Evolutionary conservation across 768 basidiomycete genomes (phyloP).

Genomic region (Tulasnella sp.): DNA sequence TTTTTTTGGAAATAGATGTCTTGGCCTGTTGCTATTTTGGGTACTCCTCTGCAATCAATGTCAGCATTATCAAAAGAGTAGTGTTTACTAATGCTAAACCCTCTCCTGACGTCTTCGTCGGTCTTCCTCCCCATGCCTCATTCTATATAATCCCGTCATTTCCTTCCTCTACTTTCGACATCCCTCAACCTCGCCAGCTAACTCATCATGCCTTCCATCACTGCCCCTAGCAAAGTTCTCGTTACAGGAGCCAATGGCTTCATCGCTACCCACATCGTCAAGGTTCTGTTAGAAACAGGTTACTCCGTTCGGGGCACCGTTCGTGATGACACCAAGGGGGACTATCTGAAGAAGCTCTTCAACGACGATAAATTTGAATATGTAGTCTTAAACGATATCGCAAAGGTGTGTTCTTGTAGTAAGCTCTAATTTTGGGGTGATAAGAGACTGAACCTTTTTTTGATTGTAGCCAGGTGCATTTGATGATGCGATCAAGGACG

Average conservation of each 20-base stretch:
- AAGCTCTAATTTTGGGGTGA: constrained; percentile 10
- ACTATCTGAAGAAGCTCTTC: neutral
- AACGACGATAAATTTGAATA: constrained; percentile 11
- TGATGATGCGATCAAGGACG: constrained; percentile 31
- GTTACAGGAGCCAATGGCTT: constrained; percentile 51
- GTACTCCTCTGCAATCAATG: too few species aligned
- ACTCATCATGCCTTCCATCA: constrained; percentile 28
- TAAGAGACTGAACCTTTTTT: neutral
- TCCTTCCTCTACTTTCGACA: too few species aligned
- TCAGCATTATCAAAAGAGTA: too few species aligned
- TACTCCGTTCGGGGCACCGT: constrained; percentile 5
- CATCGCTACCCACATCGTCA: constrained; percentile 49
- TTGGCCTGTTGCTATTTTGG: too few species aligned
- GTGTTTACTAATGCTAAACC: too few species aligned
- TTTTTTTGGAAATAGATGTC: too few species aligned
- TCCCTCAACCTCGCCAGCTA: neutral
- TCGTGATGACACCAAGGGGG: constrained; percentile 10
- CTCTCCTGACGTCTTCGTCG: too few species aligned
- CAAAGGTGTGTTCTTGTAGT: constrained; percentile 26
- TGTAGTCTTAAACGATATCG: constrained; percentile 18
- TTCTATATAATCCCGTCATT: too few species aligned
- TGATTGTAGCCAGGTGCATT: constrained; percentile 24
- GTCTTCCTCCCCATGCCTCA: too few species aligned
- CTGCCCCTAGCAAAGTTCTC: constrained; percentile 32
- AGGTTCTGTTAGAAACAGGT: constrained; percentile 40